Percentiles rank a stretch among this genome's conserved stretches.
Conservation (phyloP, 2,329 filamentous ascomycete genomes). For the Akanthomyces uredinophilus region DNA sequence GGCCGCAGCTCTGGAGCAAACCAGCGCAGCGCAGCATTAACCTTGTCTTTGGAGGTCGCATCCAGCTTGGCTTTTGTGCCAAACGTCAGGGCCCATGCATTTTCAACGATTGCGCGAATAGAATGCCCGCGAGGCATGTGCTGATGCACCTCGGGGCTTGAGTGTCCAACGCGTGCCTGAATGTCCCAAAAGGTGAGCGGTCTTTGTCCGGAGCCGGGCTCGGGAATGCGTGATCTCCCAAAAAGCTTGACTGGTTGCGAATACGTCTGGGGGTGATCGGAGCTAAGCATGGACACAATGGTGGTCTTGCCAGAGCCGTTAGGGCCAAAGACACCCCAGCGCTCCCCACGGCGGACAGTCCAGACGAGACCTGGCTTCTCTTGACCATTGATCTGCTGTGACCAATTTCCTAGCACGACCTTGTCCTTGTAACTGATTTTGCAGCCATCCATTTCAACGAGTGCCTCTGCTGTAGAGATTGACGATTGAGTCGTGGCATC, state of each 20-base stretch:
- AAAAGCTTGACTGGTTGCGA: constrained; percentile 83
- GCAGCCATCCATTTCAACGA: constrained; percentile 86
- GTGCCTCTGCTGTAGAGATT: constrained; percentile 50
- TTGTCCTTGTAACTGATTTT: constrained; percentile 75
- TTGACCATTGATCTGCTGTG: constrained; percentile 44
- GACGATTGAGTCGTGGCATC: constrained; percentile 16
- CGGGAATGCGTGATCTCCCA: constrained; percentile 72
- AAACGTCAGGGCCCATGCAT: constrained; percentile 88
- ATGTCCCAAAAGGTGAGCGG: constrained; percentile 91
- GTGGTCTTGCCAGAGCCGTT: constrained; percentile 97
- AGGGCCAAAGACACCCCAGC: constrained; percentile 89
- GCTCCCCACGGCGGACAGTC: constrained; percentile 75
- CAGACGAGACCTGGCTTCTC: constrained; percentile 65
- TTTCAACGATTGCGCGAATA: constrained; percentile 70
- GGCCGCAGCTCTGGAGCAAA: constrained; percentile 77
- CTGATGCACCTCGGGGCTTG: constrained; percentile 87
- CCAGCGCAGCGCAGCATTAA: constrained; percentile 67
- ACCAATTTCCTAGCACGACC: constrained; percentile 76
- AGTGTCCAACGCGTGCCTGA: constrained; percentile 84
- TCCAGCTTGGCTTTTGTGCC: constrained; percentile 63
- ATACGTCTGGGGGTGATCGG: constrained; percentile 93
- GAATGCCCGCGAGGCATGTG: constrained; percentile 80
- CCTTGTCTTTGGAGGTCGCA: constrained; percentile 47
- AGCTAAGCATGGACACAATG: constrained; percentile 84
- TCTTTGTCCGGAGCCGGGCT: constrained; percentile 56